Evolutionary conservation across 345 rosid genomes (phyloP).

Genomic region (Boechera divaricarpa): DNA sequence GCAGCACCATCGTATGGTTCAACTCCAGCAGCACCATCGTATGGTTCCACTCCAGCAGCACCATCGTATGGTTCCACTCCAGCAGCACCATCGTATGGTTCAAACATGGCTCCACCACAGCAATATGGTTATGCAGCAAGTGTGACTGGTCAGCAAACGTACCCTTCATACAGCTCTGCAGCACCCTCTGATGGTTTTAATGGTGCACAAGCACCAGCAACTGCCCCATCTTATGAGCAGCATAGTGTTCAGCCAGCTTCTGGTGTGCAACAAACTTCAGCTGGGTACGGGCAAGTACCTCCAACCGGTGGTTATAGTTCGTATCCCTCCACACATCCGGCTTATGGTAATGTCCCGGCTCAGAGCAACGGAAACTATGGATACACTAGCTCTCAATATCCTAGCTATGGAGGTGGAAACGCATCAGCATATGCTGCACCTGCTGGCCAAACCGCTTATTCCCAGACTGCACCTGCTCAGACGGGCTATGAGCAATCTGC

Average conservation of each 20-base stretch:
- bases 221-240: constrained; percentile 51
- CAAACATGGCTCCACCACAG: constrained; percentile 62
- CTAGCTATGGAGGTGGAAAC: constrained; percentile 57
- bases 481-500: constrained; percentile 74
- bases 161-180: constrained; percentile 63
- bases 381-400: constrained; percentile 61
- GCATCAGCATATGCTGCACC: constrained; percentile 54
- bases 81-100: constrained; percentile 62
- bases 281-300: constrained; percentile 60
- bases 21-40: constrained; percentile 58
- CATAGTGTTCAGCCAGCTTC: constrained; percentile 60
- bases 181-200: constrained; percentile 63
- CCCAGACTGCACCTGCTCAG: constrained; percentile 66
- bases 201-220: constrained; percentile 50
- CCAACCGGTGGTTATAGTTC: constrained; percentile 59
- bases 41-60: constrained; percentile 51
- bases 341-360: constrained; percentile 65
- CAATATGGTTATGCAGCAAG: constrained; percentile 69
- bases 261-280: constrained; percentile 39
- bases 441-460: constrained; percentile 56
- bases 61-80: constrained; percentile 52
- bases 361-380: constrained; percentile 62
- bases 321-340: constrained; percentile 60
- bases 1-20: constrained; percentile 63
- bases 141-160: constrained; percentile 66